Evolutionary conservation across 768 basidiomycete genomes (phyloP).

Genomic region (Cystobasidium tubakii): DNA sequence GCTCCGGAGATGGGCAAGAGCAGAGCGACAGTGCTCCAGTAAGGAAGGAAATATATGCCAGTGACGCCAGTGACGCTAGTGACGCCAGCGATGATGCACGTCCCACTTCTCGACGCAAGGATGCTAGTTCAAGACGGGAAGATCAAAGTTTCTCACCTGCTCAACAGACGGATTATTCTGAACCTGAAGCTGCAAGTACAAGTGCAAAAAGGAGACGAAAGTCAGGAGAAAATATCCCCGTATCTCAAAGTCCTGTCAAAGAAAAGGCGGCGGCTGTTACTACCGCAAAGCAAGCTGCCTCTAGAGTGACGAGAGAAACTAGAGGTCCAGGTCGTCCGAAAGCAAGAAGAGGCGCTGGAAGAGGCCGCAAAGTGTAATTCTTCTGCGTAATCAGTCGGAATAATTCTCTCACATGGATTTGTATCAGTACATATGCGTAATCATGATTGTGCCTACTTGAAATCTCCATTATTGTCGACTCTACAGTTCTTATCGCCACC

Average conservation of each 20-base stretch:
- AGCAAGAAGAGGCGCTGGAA: background rate
- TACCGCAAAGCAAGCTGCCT: background rate
- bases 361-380: background rate
- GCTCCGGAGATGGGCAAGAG: too few relatives aligned
- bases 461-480: too few relatives aligned
- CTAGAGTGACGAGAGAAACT: background rate
- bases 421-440: too few relatives aligned
- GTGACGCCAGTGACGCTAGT: too few relatives aligned
- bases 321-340: background rate
- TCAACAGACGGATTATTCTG: background rate
- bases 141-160: background rate
- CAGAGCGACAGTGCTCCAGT: too few relatives aligned
- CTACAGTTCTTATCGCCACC: too few relatives aligned
- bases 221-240: too few relatives aligned
- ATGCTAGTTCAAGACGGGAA: background rate
- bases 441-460: too few relatives aligned
- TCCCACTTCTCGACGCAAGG: too few relatives aligned
- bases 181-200: background rate
- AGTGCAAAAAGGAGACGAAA: background rate
- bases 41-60: background rate
- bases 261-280: background rate
- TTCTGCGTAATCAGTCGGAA: too few relatives aligned
- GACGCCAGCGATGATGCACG: too few relatives aligned
- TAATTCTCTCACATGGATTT: too few relatives aligned
- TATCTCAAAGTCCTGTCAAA: background rate